A percentile compares a stretch with the other conserved stretches of the same genome.
These are phyloP conservation scores for Fusarium armeniacum DNA, from an alignment of 2,329 filamentous ascomycete species.

Conservation along the genomic window DNA sequence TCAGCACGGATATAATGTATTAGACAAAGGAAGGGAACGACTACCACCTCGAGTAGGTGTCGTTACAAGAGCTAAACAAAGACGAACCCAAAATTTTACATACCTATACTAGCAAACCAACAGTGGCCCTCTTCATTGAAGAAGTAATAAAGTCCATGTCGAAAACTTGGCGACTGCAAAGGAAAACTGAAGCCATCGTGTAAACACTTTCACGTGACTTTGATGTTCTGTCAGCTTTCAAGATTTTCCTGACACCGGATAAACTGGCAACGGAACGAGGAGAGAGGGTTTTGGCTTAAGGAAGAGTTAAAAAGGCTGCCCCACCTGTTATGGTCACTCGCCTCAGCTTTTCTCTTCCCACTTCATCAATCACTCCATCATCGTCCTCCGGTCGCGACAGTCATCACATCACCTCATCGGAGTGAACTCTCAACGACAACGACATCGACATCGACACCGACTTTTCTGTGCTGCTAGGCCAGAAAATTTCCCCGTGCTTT, in stretches of 20 bases:
- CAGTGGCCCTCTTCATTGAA: neutral
- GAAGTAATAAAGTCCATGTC: neutral
- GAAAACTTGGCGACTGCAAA: neutral
- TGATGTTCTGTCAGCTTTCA: neutral
- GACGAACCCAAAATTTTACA: neutral
- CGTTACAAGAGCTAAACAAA: neutral
- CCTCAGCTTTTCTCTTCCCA: constrained; percentile 31
- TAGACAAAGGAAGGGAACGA: neutral
- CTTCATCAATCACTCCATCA: constrained; percentile 36
- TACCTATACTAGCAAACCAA: neutral
- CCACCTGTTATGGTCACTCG: constrained; percentile 41
- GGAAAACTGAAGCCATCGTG: neutral
- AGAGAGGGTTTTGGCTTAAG: constrained; percentile 21
- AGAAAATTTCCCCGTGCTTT: constrained; percentile 21
- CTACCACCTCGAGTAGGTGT: neutral
- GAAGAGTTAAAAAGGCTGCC: constrained; percentile 38
- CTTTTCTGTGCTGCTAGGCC: constrained; percentile 12
- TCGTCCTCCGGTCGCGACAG: constrained; percentile 39
- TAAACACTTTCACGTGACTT: neutral
- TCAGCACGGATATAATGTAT: constrained; percentile 26
- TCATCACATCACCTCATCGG: constrained; percentile 37
- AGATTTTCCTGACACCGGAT: constrained; percentile 33
- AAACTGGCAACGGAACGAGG: constrained; percentile 27
- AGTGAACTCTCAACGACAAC: constrained; percentile 20
- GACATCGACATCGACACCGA: neutral